Percentiles rank a stretch among this genome's conserved stretches.
Evolutionary conservation across 495 filamentous ascomycete species (phyloP).

Genomic region (Tuber aestivum): DNA sequence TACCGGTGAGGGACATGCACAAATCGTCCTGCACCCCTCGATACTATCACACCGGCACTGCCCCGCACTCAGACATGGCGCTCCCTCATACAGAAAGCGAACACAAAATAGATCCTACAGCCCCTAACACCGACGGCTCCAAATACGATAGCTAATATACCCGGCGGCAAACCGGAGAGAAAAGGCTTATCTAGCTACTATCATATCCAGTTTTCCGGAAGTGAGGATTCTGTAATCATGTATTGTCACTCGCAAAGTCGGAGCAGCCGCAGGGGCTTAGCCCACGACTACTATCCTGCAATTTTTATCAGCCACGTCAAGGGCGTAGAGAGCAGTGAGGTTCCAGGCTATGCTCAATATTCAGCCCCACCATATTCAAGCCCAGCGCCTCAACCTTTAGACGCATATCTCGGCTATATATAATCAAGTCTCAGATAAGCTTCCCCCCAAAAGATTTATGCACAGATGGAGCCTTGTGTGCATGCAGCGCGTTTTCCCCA

Average conservation of each 20-base stretch:
- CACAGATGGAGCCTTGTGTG: too few species aligned
- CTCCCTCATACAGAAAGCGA: neutral
- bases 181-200: too few species aligned
- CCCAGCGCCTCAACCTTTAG: too few species aligned
- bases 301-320: neutral
- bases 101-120: neutral
- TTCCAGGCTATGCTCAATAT: too few species aligned
- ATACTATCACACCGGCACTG: neutral
- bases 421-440: too few species aligned
- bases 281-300: neutral
- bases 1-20: too few species aligned
- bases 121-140: too few species aligned
- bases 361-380: too few species aligned
- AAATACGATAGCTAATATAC: neutral
- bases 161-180: too few species aligned
- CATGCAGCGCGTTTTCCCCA: too few species aligned
- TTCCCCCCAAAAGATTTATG: too few species aligned
- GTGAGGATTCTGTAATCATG: neutral
- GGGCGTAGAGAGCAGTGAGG: neutral
- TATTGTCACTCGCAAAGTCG: neutral
- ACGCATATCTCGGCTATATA: too few species aligned
- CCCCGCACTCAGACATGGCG: neutral
- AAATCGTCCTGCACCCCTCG: neutral
- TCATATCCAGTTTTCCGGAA: neutral
- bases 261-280: neutral